Conservation (phyloP, 306 rosid species). For the Quercus variabilis region DNA sequence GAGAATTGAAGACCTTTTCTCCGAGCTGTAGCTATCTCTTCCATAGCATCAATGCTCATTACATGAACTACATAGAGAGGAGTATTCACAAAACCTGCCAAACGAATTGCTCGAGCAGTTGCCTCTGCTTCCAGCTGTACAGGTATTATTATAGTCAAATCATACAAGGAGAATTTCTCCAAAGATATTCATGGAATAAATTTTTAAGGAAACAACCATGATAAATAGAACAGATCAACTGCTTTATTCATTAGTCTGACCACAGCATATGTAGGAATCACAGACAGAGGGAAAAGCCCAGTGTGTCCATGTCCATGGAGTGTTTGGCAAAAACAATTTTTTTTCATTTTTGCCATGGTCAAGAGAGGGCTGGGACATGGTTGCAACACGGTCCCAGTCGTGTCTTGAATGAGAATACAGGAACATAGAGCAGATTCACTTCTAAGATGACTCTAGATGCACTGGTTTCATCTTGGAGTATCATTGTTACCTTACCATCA, state of each 20-base stretch:
- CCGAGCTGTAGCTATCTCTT: conserved; percentile 89
- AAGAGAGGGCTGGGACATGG: no score
- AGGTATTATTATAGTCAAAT: conserved; percentile 22
- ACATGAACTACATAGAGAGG: conserved; percentile 93
- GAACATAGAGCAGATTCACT: no score
- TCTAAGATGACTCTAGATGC: no score
- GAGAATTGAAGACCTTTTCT: no score
- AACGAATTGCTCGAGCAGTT: conserved; percentile 82
- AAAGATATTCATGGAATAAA: background rate
- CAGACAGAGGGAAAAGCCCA: no score
- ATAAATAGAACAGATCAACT: background rate
- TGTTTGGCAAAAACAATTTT: no score
- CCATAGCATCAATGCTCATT: conserved; percentile 98
- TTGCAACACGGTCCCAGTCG: no score
- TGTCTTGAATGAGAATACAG: no score
- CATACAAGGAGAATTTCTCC: conserved; percentile 6
- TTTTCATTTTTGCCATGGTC: no score
- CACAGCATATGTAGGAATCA: background rate
- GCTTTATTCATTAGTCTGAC: background rate
- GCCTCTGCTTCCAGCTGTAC: conserved; percentile 94
- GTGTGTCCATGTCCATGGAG: no score
- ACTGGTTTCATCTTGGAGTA: no score
- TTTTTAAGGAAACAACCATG: background rate
- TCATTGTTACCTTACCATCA: no score
- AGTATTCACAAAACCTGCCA: conserved; percentile 80